Conservation (phyloP, 495 filamentous ascomycete genomes). For the Neurospora hispaniola region DNA sequence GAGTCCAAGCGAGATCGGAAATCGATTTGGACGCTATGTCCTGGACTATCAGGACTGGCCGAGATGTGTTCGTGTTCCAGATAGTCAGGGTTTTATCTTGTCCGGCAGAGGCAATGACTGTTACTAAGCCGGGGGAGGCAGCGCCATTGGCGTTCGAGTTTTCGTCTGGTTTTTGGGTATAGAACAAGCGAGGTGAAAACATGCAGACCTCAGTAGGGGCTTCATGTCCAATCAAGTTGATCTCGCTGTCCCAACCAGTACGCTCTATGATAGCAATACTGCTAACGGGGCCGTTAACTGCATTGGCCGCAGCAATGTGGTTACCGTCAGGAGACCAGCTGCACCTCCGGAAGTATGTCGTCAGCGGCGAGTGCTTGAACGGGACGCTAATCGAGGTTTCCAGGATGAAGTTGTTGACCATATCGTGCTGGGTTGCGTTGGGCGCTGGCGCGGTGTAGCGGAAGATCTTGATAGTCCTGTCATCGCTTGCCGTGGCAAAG, state of each 20-base stretch:
- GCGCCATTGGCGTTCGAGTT: slow-evolving; percentile 22
- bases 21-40: slow-evolving; percentile 84
- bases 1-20: slow-evolving; percentile 88
- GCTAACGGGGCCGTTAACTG: slow-evolving; percentile 92
- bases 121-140: slow-evolving; percentile 47
- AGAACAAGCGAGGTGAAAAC: slow-evolving; percentile 85
- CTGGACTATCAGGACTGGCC: slow-evolving; percentile 79
- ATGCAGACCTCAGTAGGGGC: slow-evolving; percentile 93
- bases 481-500: slow-evolving; percentile 95
- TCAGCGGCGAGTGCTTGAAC: slow-evolving; percentile 80
- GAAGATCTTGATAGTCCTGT: slow-evolving; percentile 93
- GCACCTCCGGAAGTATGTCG: slow-evolving; percentile 92
- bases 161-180: slow-evolving; percentile 51
- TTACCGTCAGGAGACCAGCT: slow-evolving; percentile 97
- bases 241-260: slow-evolving; percentile 87
- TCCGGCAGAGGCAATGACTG: slow-evolving; percentile 91
- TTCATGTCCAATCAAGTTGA: slow-evolving; percentile 95
- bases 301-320: slow-evolving; percentile 94
- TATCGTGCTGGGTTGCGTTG: slow-evolving; percentile 90
- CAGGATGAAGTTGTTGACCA: slow-evolving; percentile 86
- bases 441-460: slow-evolving; percentile 82
- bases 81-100: slow-evolving; percentile 92
- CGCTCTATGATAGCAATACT: slow-evolving; percentile 94
- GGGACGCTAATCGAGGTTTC: slow-evolving; percentile 78
- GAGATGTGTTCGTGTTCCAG: slow-evolving; percentile 91